These are phyloP conservation scores for Trichocladium antarcticum DNA, from an alignment of 495 filamentous ascomycete genomes.

Conservation along the genomic window DNA sequence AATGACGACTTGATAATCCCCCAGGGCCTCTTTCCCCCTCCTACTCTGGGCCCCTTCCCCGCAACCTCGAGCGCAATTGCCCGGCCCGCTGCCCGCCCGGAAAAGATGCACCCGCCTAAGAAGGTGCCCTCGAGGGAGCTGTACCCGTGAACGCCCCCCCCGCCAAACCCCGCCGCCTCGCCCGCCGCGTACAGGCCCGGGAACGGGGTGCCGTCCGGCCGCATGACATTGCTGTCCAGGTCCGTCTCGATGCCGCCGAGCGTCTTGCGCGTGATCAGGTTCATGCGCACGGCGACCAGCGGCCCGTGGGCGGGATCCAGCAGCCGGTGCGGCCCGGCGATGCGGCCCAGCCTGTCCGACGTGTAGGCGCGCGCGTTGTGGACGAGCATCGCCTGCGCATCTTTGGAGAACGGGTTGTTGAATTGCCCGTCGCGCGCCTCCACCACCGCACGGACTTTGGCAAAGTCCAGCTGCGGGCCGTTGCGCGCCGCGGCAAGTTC, in stretches of 20 bases:
- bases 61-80: constrained; percentile 32
- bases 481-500: constrained; percentile 27
- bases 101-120: constrained; percentile 41
- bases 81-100: constrained; percentile 36
- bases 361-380: constrained; percentile 41
- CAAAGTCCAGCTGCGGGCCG: constrained; percentile 30
- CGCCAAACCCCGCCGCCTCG: constrained; percentile 45
- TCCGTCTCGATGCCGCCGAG: constrained; percentile 45
- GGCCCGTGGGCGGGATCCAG: constrained; percentile 36
- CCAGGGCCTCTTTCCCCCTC: too few species aligned
- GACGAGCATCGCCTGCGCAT: constrained; percentile 43
- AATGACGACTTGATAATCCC: too few species aligned
- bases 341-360: constrained; percentile 32
- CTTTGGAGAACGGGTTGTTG: constrained; percentile 39
- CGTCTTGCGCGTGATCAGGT: constrained; percentile 42
- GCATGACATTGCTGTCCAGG: constrained; percentile 38
- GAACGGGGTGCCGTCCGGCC: constrained; percentile 32
- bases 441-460: constrained; percentile 29
- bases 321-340: constrained; percentile 37
- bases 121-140: constrained; percentile 42
- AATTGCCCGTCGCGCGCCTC: constrained; percentile 40
- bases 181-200: constrained; percentile 41
- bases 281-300: constrained; percentile 41
- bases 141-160: constrained; percentile 44
- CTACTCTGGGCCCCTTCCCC: background rate